phyloP scores from a whole-genome alignment of 2,329 filamentous ascomycete species.

The Fusarium circinatum region DNA sequence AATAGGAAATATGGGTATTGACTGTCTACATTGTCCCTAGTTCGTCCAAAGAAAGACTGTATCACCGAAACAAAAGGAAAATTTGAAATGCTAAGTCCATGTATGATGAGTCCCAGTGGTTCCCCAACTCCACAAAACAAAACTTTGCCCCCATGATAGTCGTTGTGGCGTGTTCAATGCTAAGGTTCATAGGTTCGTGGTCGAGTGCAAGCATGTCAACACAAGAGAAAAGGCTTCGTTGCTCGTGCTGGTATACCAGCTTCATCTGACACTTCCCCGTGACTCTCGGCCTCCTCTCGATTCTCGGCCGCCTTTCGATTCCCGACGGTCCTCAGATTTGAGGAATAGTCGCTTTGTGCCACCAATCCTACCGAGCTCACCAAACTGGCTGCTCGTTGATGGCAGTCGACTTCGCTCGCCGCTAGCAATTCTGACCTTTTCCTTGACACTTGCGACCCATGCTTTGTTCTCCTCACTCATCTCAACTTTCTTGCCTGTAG shows the following conservation, averaged over 20 bases:
- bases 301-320: slow-evolving; percentile 25
- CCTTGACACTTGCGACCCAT: slow-evolving; percentile 87
- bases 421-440: slow-evolving; percentile 78
- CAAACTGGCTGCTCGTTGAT: slow-evolving; percentile 59
- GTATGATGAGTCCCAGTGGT: slow-evolving; percentile 34
- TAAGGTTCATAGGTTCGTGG: slow-evolving; percentile 25
- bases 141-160: slow-evolving; percentile 31
- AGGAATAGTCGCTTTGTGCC: slow-evolving; percentile 76
- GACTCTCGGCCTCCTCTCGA: slow-evolving; percentile 30
- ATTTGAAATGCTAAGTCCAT: slow-evolving; percentile 37
- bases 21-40: slow-evolving; percentile 42
- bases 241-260: slow-evolving; percentile 2
- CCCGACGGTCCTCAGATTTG: slow-evolving; percentile 50
- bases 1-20: slow-evolving; percentile 48
- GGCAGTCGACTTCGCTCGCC: slow-evolving; percentile 59
- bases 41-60: slow-evolving; percentile 39
- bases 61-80: slow-evolving; percentile 29
- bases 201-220: slow-evolving; percentile 11
- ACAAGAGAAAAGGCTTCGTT: slow-evolving; percentile 16
- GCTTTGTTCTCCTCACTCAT: slow-evolving; percentile 78
- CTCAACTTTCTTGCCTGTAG: slow-evolving; percentile 70
- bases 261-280: slow-evolving; percentile 35
- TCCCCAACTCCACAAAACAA: slow-evolving; percentile 43
- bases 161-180: slow-evolving; percentile 32
- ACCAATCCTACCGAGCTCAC: slow-evolving; percentile 77